Evolutionary conservation across 352 stramenopile genomes (phyloP).

Genomic region (Pythium scleroteichum): DNA sequence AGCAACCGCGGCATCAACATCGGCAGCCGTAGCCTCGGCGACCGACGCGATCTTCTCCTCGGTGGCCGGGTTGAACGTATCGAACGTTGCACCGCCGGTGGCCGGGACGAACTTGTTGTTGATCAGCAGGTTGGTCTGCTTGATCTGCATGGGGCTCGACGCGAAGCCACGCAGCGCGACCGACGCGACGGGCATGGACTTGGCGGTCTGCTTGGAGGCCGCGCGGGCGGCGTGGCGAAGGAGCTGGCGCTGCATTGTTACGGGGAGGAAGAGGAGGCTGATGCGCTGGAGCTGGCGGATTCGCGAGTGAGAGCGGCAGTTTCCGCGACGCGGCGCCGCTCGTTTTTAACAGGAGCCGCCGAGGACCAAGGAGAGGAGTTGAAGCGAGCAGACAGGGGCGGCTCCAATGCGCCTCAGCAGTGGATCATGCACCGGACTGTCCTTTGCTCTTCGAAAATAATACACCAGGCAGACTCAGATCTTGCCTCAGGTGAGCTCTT

Average conservation of each 20-base stretch:
- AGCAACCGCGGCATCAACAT: slow-evolving; percentile 51
- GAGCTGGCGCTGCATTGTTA: slow-evolving; percentile 48
- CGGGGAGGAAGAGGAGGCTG: background rate
- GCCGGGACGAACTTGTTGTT: slow-evolving; percentile 83
- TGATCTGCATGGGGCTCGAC: slow-evolving; percentile 32
- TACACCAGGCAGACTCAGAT: no score
- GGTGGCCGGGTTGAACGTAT: slow-evolving; percentile 60
- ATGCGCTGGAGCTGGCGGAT: slow-evolving; percentile 15
- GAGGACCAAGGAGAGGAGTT: background rate
- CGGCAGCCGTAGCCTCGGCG: slow-evolving; percentile 37
- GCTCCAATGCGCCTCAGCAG: no score
- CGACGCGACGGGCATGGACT: slow-evolving; percentile 26
- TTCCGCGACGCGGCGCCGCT: slow-evolving; percentile 28
- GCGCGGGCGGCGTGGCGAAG: slow-evolving; percentile 43
- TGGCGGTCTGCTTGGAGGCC: slow-evolving; percentile 23
- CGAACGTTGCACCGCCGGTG: slow-evolving; percentile 55
- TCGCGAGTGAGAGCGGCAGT: slow-evolving; percentile 9
- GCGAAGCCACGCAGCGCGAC: slow-evolving; percentile 37
- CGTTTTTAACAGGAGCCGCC: slow-evolving; percentile 4
- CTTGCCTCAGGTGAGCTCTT: no score
- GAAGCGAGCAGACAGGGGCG: background rate
- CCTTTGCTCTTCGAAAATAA: no score
- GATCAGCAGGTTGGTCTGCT: slow-evolving; percentile 86
- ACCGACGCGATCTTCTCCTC: slow-evolving; percentile 58
- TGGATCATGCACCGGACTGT: no score